Base-by-base conservation (phyloP, 192 early-diverging fungal genomes). In the Dimargaris xerosporica region DNA sequence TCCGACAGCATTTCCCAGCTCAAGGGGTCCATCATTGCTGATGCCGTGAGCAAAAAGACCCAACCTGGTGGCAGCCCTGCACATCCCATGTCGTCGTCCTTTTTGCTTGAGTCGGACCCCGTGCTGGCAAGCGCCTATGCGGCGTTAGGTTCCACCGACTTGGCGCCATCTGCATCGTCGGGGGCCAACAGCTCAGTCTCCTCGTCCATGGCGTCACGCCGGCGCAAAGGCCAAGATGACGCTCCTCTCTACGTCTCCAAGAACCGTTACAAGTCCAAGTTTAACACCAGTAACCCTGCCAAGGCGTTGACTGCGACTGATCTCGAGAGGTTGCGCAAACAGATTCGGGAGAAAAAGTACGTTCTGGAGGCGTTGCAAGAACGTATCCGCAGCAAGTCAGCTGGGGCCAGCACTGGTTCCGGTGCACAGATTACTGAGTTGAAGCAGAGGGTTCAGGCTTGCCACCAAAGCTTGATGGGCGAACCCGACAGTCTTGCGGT, bases 361-460 rank as follows among this genome's bases (percentile, higher is more conserved):
- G 56, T 59, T 7, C 41, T 59, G 31, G 56, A 59, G 19, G 56
- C 56, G 7, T 29, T 59, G 19, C 28, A 42, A 6, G 56, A 59
- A 41, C 10, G 31, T 28, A 26, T 19, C 29, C 19, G 53, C 15
- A 28, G 15, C 26, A 15, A 19, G 26, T 28, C 30, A 19, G 15
- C 29, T 9, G 56, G 41, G 13, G 16, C 31, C 56, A 7, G 15
- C 15, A 19, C 17, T 41, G 29, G 16, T 1, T n/a, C 45, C 29
- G 66, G 72, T 29, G 69, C 69, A 66, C 65, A 67, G 15, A 65
- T 77, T 50, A 70, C 71, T 44, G 70, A 73, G 10, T 66, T 77
- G 28, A 77, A 77, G 60, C 64, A 66, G 46, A 67, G 71, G 41
- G 69, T 77, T 52, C 69, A 70, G 39, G 68, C 67, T 23, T 62